These are phyloP conservation scores for Clavariopsis aquatica DNA, from an alignment of 495 filamentous ascomycete species.

Conservation along the genomic window DNA sequence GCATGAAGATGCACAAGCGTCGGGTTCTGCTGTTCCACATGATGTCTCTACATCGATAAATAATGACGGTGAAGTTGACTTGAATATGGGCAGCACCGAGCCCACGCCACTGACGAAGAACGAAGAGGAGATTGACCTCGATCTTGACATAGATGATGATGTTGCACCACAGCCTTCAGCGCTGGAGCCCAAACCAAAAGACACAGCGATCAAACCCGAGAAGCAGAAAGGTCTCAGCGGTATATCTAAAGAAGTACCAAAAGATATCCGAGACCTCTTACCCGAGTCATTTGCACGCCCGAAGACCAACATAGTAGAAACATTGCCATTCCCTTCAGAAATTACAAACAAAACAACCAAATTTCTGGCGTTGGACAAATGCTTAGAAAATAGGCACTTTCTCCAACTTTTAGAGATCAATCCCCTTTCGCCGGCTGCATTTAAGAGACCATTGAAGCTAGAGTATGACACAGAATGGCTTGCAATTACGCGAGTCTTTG, in stretches of 20 bases:
- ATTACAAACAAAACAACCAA: constrained; percentile 75
- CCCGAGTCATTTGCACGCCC: constrained; percentile 64
- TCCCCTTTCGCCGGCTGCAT: constrained; percentile 37
- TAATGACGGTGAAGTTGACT: constrained; percentile 43
- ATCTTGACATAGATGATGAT: constrained; percentile 45
- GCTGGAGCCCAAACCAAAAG: not conserved
- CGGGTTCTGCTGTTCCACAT: not conserved
- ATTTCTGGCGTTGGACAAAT: constrained; percentile 92
- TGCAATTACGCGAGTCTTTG: constrained; percentile 82
- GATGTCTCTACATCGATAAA: constrained; percentile 3
- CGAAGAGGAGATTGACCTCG: constrained; percentile 48
- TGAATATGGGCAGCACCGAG: constrained; percentile 18
- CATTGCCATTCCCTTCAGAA: constrained; percentile 43
- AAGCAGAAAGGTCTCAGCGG: constrained; percentile 15
- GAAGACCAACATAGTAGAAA: constrained; percentile 11
- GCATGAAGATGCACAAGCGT: constrained; percentile 49
- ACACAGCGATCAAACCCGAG: constrained; percentile 36
- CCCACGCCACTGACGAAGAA: constrained; percentile 28
- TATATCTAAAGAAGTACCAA: constrained; percentile 47
- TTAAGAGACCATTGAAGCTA: constrained; percentile 51
- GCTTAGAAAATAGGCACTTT: constrained; percentile 73
- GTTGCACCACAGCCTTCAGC: not conserved
- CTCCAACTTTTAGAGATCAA: constrained; percentile 70
- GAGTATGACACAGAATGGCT: constrained; percentile 94
- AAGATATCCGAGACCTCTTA: constrained; percentile 64